phyloP scores from a whole-genome alignment of 164 flowering plant species.

The Taxillus chinensis region DNA sequence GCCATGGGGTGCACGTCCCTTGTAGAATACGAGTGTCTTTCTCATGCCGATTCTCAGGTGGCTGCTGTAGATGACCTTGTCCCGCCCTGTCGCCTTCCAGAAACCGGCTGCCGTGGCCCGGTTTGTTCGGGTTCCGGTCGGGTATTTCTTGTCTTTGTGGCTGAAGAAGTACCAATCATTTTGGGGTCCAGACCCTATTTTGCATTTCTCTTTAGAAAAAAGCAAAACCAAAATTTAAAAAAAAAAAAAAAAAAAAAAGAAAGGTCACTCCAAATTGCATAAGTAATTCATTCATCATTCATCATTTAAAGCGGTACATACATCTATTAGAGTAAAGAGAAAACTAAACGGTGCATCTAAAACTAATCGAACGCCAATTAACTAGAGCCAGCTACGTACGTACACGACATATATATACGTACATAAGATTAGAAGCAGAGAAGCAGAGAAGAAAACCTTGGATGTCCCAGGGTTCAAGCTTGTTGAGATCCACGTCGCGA shows the following conservation, averaged over 20 bases:
- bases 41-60: conserved; percentile 69
- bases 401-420: too few species aligned
- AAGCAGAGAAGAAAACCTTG: conserved; percentile 43
- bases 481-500: conserved; percentile 85
- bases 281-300: too few species aligned
- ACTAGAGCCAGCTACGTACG: too few species aligned
- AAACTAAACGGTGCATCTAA: too few species aligned
- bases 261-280: too few species aligned
- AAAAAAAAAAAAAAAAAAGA: not conserved
- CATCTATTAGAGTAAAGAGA: too few species aligned
- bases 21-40: conserved; percentile 80
- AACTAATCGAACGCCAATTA: too few species aligned
- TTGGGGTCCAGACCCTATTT: conserved; percentile 82
- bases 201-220: conserved; percentile 54
- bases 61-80: conserved; percentile 69
- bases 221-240: not conserved
- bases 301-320: too few species aligned
- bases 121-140: conserved; percentile 79
- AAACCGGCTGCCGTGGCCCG: conserved; percentile 89
- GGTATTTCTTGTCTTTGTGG: conserved; percentile 92
- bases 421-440: too few species aligned
- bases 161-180: conserved; percentile 96
- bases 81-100: conserved; percentile 98
- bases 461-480: conserved; percentile 95
- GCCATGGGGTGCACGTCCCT: conserved; percentile 91